Base-by-base conservation (phyloP, 2,329 filamentous ascomycete genomes). In the Cytospora chrysosperma region DNA sequence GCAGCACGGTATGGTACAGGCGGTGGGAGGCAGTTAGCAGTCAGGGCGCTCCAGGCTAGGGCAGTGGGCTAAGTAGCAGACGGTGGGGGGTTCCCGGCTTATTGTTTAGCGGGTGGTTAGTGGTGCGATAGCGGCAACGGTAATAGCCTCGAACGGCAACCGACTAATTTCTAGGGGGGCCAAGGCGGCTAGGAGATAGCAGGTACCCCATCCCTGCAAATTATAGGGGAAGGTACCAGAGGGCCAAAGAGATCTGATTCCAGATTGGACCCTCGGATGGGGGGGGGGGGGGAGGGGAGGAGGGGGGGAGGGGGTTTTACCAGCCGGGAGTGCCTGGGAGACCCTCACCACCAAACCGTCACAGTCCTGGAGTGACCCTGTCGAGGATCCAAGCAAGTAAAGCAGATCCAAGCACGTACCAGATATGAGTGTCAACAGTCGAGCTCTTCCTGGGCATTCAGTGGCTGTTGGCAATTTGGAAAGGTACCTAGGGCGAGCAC, bases 61-160 rank as follows among this genome's bases (percentile, higher is more conserved):
- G 26, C 37, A 30, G 66, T 67, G 66, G 66, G 55, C 43, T 47
- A 12, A 12, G 40, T 43, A 47, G 40, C n/a, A 21, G n/a, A 51
- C 28, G n/a, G 34, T 8, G 55, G 37, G 37, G 66, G 66, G 51
- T 63, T 63, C 59, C 62, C 62, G 65, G 56, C 67, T 66, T 26
- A 26, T 27, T 47, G 58, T 56, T 67, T 61, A 52, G 61, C 56
- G 58, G 49, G 53, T 54, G 57, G 60, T 58, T 40, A 51, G 26
- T 19, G 28, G 30, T 34, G 26, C 30, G 27, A 21, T 27, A 40
- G 57, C 57, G 47, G 47, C 57, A 26, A 13, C 26, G 43, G 27
- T 28, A 53, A 49, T 43, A 59, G 49, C 49, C 47, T 49, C 49
- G 37, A 60, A 51, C 49, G 57, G 49, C 27, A 53, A 30, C 49